Evolutionary conservation across 768 basidiomycete genomes (phyloP), one percentile per base, ranked within the genome.

Genomic region (Boletus pseudo-olivaceus): DNA sequence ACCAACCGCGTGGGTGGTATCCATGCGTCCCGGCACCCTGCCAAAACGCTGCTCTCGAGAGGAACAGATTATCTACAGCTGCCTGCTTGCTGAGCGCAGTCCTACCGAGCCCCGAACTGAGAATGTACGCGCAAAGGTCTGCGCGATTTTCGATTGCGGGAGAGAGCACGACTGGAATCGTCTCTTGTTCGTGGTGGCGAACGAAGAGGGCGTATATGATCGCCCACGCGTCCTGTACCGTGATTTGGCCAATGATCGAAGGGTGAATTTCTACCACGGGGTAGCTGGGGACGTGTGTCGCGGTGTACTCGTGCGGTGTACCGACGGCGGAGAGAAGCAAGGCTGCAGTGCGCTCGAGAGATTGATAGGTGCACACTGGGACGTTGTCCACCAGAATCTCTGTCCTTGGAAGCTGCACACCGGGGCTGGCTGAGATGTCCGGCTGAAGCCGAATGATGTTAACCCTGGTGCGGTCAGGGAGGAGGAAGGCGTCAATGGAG

Each of bases 11-110:
- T 1, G 53, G 10, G 49, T 76, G 73, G 14, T 60, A 64, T 7
- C 64, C 64, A 2, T 49, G 65, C 6, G 73, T 74, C 12, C 78
- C 80, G 1, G 78, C 79, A 5, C 74, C 79, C 54, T 80, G 79
- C 79, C 79, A 81, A 63, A 81, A 81, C 0, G 76, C 62, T 0
- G 73, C 65, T 27, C 77, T 68, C 10, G 68, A 69, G 49, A 81
- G 69, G 63, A 76, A 76, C 42, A 76, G 54, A 15, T 70, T 64
- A 11, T 65, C 59, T 12, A 61, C 49, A 7, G 56, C 44, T 19
- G 47, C 51, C 40, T 33, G 58, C n/a, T 32, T 37, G 30, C 50
- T 15, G 0, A 44, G 43, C 6, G 62, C 58, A 9, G 38, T 48
- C 20, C 63, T 56, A 9, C 63, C 63, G 10, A 80, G 67, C 0